Conservation (phyloP, 805 yeast species). For the Yamadazyma akitaensis region DNA sequence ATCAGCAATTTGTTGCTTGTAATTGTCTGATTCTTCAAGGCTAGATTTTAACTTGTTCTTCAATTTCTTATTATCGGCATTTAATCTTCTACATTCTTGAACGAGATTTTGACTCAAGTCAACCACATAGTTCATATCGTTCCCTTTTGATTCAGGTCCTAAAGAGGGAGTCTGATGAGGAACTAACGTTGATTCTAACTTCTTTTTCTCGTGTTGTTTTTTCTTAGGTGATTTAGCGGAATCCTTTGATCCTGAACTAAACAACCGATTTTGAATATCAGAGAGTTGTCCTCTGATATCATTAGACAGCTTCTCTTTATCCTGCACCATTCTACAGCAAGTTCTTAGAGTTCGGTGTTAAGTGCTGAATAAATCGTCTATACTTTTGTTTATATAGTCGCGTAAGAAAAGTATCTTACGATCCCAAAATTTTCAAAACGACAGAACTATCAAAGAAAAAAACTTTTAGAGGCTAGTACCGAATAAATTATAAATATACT, state of each 20-base stretch:
- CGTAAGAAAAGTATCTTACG: constrained; percentile 1
- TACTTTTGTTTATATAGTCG: neutral
- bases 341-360: neutral
- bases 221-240: constrained; percentile 11
- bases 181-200: constrained; percentile 1
- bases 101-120: constrained; percentile 71
- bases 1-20: constrained; percentile 31
- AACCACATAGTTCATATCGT: constrained; percentile 68
- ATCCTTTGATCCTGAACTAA: constrained; percentile 19
- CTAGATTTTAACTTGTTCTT: constrained; percentile 40
- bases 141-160: constrained; percentile 47
- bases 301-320: constrained; percentile 9
- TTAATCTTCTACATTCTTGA: constrained; percentile 66
- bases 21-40: constrained; percentile 41
- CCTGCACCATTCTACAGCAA: constrained; percentile 9
- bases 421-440: neutral
- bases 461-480: neutral
- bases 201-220: neutral
- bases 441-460: neutral
- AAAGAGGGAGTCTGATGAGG: constrained; percentile 27
- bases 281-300: constrained; percentile 40
- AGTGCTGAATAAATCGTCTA: neutral
- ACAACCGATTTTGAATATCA: constrained; percentile 35
- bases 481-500: neutral
- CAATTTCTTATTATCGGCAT: constrained; percentile 55